Base-by-base conservation (phyloP, 805 yeast species). In the Ogataea polymorpha region DNA sequence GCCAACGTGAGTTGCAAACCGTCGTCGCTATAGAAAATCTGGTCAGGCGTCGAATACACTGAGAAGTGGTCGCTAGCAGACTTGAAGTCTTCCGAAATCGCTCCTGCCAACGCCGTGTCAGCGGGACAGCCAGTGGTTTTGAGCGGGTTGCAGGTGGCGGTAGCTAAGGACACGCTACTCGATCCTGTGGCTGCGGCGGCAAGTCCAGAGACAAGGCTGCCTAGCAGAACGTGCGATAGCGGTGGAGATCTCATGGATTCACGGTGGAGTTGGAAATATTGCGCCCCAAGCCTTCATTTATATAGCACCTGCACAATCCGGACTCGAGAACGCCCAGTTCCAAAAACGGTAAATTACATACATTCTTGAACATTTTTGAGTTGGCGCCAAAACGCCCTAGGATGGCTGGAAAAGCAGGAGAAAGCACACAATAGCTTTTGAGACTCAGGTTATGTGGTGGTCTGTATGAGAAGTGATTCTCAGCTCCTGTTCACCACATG, bases 1-100 rank as follows among this genome's bases (percentile, higher is more conserved):
- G 74, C 68, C 29, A 90, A 60, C 1, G 82, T 74, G 51, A 90
- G 61, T 28, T 65, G 56, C 10, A 81, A 63, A n/a, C 97, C 97
- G 20, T 75, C 74, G 6, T 65, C 68, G 7, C 67, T 50, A 51
- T 70, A 70, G 37, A 70, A 72, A 3, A 76, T 59, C 44, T 74
- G 57, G 20, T 67, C 59, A 16, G 77, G 74, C 8, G 71, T 67
- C 23, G 70, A 61, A 37, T 65, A 64, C 12, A 65, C 65, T 8
- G 63, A 54, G 55, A 78, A 77, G 53, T 70, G 65, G 12, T 65
- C 54, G 4, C 74, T 66, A 23, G 71, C 70, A 3, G 66, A 55
- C 2, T 67, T 61, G 65, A 86, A 86, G 51, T 74, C 72, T 18
- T 74, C 74, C 5, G 64, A 44, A 28, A 80, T 60, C 3, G 80